Evolutionary conservation across 2,329 filamentous ascomycete species (phyloP).

Genomic region (Colletotrichum tofieldiae): DNA sequence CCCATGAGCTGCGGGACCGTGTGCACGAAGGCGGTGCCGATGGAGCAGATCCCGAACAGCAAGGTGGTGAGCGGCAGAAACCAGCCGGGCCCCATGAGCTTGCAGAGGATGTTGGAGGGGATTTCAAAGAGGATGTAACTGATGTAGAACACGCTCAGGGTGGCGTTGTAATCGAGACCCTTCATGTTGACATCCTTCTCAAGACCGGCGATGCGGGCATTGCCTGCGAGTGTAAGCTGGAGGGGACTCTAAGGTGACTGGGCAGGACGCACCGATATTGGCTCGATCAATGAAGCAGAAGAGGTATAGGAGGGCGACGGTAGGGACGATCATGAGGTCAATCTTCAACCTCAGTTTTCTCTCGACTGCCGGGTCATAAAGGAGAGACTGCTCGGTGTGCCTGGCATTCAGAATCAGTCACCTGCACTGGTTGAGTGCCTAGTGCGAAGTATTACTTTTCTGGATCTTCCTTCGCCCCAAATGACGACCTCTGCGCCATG

Average conservation of each 20-base stretch:
- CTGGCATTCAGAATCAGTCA: not conserved
- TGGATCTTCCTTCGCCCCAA: conserved; percentile 4
- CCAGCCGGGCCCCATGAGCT: conserved; percentile 76
- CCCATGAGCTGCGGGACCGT: conserved; percentile 63
- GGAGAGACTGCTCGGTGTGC: conserved; percentile 5
- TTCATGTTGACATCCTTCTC: conserved; percentile 68
- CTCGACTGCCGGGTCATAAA: conserved; percentile 50
- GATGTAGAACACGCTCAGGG: conserved; percentile 76
- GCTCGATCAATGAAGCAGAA: conserved; percentile 79
- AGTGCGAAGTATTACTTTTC: conserved; percentile 19
- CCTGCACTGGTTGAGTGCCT: no score
- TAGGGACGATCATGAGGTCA: conserved; percentile 74
- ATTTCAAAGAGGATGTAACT: conserved; percentile 78
- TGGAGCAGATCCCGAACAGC: conserved; percentile 71
- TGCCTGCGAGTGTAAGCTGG: conserved; percentile 57
- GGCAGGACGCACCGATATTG: conserved; percentile 69
- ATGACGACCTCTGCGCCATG: conserved; percentile 15
- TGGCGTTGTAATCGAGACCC: conserved; percentile 74
- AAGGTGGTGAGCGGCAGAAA: conserved; percentile 73
- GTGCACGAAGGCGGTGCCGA: conserved; percentile 74
- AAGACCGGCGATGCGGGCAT: conserved; percentile 72
- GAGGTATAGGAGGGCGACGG: conserved; percentile 74
- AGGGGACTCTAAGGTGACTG: not conserved
- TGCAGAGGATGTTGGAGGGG: conserved; percentile 74
- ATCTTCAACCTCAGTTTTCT: conserved; percentile 70